Evolutionary conservation across 2,329 filamentous ascomycete genomes (phyloP), one percentile per base, ranked within the genome.

Genomic region (Colletotrichum musae): DNA sequence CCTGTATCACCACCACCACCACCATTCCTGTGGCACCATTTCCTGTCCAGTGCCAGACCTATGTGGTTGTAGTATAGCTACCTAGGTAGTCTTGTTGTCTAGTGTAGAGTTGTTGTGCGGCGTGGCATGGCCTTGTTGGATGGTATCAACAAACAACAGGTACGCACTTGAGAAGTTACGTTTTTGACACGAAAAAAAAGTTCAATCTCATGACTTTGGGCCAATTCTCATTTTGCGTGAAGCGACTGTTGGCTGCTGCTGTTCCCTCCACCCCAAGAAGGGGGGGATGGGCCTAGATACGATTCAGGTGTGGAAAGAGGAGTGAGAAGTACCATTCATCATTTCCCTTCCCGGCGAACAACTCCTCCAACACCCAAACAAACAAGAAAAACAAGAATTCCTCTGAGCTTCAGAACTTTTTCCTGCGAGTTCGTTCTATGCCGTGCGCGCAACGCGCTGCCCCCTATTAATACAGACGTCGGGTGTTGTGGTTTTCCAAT

Each of bases 381-480:
- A 53, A 41, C 66, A 59, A 18, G 18, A 18, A 43, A 67, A 13
- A 63, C 50, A 61, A 53, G 41, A 24, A 47, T 71, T 18, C 9
- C 32, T 36, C 56, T 51, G 5, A 39, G 50, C 51, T 59, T 48
- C 53, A 36, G 63, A 67, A 70, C 67, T 70, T 62, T 68, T 68
- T 36, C 32, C 32, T 36, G 9, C 32, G 52, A 36, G 15, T 58
- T 58, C 53, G 57, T 57, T 70, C 75, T 76, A 76, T 77, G 68
- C 60, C 48, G 67, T 72, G 61, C 43, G 32, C 32, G 32, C 32
- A 36, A 36, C 32, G 10, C 32, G 32, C 32, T 36, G 32, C 66
- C 70, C 66, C 70, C 60, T 79, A 78, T 76, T 76, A 75, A 77
- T 77, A 78, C 77, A 79, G 68, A 75, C 68, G 21, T 24, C 21